These are phyloP conservation scores for Cytospora chrysosperma DNA, from an alignment of 2,329 filamentous ascomycete genomes.

Conservation along the genomic window DNA sequence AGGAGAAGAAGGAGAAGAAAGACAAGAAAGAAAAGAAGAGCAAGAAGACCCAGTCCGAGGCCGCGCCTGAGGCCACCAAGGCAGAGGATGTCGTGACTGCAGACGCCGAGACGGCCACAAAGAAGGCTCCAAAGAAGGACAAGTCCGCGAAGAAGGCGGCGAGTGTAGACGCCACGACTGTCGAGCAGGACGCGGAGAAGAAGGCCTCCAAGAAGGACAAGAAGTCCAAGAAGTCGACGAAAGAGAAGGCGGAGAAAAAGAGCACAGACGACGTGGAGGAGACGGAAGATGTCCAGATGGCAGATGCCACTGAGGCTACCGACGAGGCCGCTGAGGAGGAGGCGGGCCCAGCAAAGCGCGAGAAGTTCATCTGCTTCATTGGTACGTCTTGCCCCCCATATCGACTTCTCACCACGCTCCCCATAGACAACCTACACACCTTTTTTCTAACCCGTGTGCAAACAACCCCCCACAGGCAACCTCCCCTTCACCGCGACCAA, in stretches of 20 bases:
- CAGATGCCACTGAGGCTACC: constrained; percentile 25
- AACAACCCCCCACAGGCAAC: constrained; percentile 60
- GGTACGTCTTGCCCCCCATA: constrained; percentile 43
- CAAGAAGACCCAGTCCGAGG: constrained; percentile 12
- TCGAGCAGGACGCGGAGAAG: constrained; percentile 23
- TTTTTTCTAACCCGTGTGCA: constrained; percentile 25
- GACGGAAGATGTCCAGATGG: constrained; percentile 23
- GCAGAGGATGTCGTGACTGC: constrained; percentile 36
- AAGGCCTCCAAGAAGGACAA: constrained; percentile 23
- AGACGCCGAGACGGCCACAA: constrained; percentile 32
- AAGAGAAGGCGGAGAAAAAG: constrained; percentile 31
- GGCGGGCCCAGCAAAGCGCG: constrained; percentile 18
- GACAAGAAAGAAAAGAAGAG: constrained; percentile 19
- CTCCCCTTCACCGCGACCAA: constrained; percentile 81
- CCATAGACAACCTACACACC: constrained; percentile 29
- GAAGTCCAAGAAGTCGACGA: constrained; percentile 36
- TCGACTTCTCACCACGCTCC: constrained; percentile 19
- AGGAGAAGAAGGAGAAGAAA: constrained; percentile 20
- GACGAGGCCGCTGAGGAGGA: constrained; percentile 11
- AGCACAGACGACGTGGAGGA: constrained; percentile 29
- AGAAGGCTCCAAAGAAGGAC: constrained; percentile 26
- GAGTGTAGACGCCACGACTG: no score
- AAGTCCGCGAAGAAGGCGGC: constrained; percentile 29
- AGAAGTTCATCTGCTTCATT: constrained; percentile 72
- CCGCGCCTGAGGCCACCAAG: not conserved